Base-by-base conservation (phyloP, 1,284 basidiomycete species). In the Puccinia polysora region DNA sequence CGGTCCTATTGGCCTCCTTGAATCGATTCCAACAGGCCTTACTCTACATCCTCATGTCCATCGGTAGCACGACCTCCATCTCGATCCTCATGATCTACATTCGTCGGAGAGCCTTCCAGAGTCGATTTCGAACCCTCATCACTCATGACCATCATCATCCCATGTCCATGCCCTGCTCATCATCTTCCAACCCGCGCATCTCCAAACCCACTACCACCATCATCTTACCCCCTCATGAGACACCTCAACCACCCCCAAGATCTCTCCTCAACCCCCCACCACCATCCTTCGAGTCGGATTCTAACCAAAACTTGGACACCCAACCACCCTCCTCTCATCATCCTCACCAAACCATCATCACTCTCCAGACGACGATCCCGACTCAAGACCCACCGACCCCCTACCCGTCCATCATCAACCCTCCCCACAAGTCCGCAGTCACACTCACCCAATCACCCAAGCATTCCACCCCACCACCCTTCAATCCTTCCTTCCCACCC, bases 21-120 rank as follows among this genome's bases (percentile, higher is more conserved):
- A 79, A 77, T 15, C 64, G 70, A 32, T 77, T 76, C 36, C 79
- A 80, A 74, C 79, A 80, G 69, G 77, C 77, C 40, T 77, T 80
- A 53, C 74, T 79, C 25, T 79, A 78, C 73, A 69, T 80, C 69
- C 75, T 79, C 49, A 79, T 80, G 77, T 75, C 75, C 67, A 71
- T 78, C 25, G 79, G 79, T 52, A 80, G 79, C 74, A 75, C 79
- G 49, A 75, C 76, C 28, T 75, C 78, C 36, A 77, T 80, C 58
- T 78, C 77, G 52, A 74, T 78, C 50, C 76, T 77, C 20, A 80
- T 80, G 77, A 77, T 80, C 50, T 77, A 75, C 67, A 76, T 79
- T 36, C 77, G 79, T 14, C 73, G 78, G 52, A 76, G 75, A 75
- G 77, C 77, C 40, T 80, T 80, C 74, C 74, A 77, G 5, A 52